phyloP scores from a whole-genome alignment of 305 asterid species.

The Fraxinus sp. region DNA sequence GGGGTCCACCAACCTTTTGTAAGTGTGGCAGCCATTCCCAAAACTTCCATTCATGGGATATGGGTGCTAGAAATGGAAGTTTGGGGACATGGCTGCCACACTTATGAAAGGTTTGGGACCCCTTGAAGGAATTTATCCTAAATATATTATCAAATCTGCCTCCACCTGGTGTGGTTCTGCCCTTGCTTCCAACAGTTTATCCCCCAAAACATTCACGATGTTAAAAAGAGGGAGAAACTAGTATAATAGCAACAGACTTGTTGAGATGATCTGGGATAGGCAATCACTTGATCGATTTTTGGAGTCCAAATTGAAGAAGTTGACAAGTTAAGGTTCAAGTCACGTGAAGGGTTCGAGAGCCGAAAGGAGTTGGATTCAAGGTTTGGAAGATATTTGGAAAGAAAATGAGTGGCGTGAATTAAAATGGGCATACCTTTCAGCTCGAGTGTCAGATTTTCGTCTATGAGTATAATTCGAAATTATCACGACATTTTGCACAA shows the following conservation, averaged over 20 bases:
- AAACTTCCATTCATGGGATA: neutral
- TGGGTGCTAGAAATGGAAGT: neutral
- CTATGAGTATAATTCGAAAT: too few species aligned
- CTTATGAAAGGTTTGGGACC: neutral
- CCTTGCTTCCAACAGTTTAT: slow-evolving; percentile 14
- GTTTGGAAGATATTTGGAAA: too few species aligned
- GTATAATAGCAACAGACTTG: neutral
- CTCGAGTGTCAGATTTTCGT: too few species aligned
- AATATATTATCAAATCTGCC: neutral
- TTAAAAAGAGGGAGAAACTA: neutral
- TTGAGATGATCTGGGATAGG: too few species aligned
- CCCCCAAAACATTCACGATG: slow-evolving; percentile 11
- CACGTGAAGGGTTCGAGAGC: too few species aligned
- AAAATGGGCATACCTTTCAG: too few species aligned
- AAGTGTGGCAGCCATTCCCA: neutral
- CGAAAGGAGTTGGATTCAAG: too few species aligned
- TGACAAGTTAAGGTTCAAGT: too few species aligned
- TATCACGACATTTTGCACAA: too few species aligned
- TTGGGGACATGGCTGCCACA: neutral
- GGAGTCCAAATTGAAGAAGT: too few species aligned
- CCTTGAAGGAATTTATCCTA: neutral
- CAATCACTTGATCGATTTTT: too few species aligned
- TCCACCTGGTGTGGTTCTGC: neutral
- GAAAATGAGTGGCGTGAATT: too few species aligned
- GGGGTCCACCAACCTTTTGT: neutral